Evolutionary conservation across 2,329 filamentous ascomycete species (phyloP), one percentile per base, ranked within the genome.

Genomic region (Trichoderma atroviride): DNA sequence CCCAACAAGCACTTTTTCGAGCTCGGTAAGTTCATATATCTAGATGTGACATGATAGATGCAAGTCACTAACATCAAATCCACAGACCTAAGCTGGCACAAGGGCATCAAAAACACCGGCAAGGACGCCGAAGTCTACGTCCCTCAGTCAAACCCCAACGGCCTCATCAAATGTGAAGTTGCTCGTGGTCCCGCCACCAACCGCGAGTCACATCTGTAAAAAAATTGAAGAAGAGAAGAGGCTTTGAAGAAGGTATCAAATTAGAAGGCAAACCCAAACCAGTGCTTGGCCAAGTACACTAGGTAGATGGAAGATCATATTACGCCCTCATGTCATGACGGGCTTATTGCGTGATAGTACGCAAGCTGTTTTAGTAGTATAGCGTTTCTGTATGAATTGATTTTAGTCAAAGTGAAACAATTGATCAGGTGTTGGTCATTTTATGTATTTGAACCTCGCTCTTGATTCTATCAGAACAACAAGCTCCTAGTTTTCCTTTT

Each of bases 1-100:
- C 96, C 96, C 13, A 99, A 99, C 85, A 98, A 97, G 85, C 96
- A 99, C 83, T 98, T 97, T 83, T 98, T 98, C 78, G 95, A 98
- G 82, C 91, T 98, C 80, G 92, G 89, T 93, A 83, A 83, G 90
- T 72, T 76, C 11, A 68, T 65, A 22, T 11, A 37, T 22, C 3
- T 0, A 5, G 33, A n/a, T 27, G 22, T 11, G 4, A 22, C 5
- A 13, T 3, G 40, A 58, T 1, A 6, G 0, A 24, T 6, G 5
- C 29, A 22, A 29, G 4, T 50, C 43, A 55, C 55, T 67, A 40
- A 67, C 22, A 27, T 13, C 60, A 22, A 19, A 19, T 16, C 0
- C 0, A 24, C 77, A 95, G 95, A 98, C 78, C 83, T 99, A 77
- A 95, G 92, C 82, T 99, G 96, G 96, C 93, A 97, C 86, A 96